A percentile compares a stretch with the other conserved stretches of the same genome.
phyloP scores from a whole-genome alignment of 768 basidiomycete species.

The Candolleomyces efflorescens region DNA sequence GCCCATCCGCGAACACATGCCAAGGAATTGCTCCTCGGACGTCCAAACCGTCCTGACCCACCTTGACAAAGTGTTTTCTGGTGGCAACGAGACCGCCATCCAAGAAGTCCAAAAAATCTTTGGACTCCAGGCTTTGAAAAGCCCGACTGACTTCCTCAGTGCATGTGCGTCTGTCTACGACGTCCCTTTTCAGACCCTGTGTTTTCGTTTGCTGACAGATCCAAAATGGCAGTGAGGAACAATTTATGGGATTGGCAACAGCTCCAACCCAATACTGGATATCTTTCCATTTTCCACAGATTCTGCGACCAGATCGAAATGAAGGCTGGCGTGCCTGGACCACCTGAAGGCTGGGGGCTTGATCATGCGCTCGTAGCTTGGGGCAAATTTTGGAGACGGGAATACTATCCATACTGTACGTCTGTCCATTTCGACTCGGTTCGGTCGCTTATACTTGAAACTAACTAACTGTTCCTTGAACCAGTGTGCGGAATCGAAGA shows the following conservation, averaged over 20 bases:
- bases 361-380: constrained; percentile 57
- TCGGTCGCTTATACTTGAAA: too few relatives aligned
- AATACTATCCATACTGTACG: constrained; percentile 45
- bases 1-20: constrained; percentile 65
- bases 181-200: background rate
- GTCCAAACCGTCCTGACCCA: constrained; percentile 59
- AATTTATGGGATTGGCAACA: constrained; percentile 69
- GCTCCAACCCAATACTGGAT: constrained; percentile 48
- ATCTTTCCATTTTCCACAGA: constrained; percentile 43
- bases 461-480: background rate
- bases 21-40: constrained; percentile 70
- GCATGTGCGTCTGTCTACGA: constrained; percentile 38
- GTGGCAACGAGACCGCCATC: constrained; percentile 42
- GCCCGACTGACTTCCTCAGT: constrained; percentile 65
- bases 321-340: constrained; percentile 48
- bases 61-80: constrained; percentile 53
- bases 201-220: constrained; percentile 21
- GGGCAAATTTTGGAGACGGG: constrained; percentile 52
- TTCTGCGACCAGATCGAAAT: constrained; percentile 71
- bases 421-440: constrained; percentile 6
- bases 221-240: constrained; percentile 44
- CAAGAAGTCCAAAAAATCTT: constrained; percentile 52
- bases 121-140: constrained; percentile 51
- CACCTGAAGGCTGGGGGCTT: constrained; percentile 55
- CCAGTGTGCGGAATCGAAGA: constrained; percentile 50